Percentiles rank a stretch among this genome's conserved stretches.
phyloP scores from a whole-genome alignment of 2,329 filamentous ascomycete genomes.

The Calonectria henricotiae region DNA sequence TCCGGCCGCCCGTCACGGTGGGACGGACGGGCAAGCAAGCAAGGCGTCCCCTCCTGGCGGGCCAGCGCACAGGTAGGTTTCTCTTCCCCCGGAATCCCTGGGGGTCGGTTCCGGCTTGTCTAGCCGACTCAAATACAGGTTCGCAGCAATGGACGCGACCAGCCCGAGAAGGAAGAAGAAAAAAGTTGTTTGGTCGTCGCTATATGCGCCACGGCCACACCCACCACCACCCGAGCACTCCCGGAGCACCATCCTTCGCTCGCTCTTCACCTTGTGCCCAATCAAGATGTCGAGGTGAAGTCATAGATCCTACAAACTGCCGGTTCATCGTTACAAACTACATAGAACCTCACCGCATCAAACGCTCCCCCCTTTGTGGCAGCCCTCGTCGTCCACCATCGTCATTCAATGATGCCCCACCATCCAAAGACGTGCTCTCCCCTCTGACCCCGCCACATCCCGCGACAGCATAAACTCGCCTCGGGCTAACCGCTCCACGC shows the following conservation, averaged over 20 bases:
- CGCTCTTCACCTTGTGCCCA: slow-evolving; percentile 1
- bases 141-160: slow-evolving; percentile 14
- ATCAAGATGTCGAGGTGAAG: slow-evolving; percentile 9
- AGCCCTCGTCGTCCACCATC: not conserved
- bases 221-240: not conserved
- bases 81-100: slow-evolving; percentile 1
- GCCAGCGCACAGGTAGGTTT: not conserved
- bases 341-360: slow-evolving; percentile 14
- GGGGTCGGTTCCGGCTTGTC: not conserved
- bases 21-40: slow-evolving; percentile 3
- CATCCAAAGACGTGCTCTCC: slow-evolving; percentile 32
- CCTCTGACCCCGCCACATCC: slow-evolving; percentile 26
- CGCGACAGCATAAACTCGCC: slow-evolving; percentile 15
- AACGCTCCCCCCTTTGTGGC: not conserved
- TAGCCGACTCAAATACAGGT: not conserved
- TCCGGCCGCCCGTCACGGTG: slow-evolving; percentile 16
- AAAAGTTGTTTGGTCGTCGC: not conserved
- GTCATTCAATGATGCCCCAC: slow-evolving; percentile 32
- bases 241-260: too few relatives aligned
- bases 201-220: not conserved
- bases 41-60: not conserved
- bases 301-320: not conserved
- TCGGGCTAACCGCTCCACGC: slow-evolving; percentile 13
- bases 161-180: not conserved
- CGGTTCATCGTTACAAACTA: not conserved